Base-by-base conservation (phyloP, 192 early-diverging fungal species). In the Diversispora epigaea region DNA sequence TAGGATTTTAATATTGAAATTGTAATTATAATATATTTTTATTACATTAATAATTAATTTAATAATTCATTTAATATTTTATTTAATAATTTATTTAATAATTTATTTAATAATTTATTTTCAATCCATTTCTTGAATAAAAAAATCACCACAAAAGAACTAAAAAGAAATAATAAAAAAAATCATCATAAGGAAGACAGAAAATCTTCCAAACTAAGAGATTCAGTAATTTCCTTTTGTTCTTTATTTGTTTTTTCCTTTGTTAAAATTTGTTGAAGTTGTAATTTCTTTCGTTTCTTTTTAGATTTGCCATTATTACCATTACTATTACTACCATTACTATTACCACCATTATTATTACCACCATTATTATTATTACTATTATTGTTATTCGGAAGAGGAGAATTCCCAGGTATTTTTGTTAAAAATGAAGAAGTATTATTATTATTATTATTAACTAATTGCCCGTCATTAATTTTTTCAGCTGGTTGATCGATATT, bases 261-360 rank as follows among this genome's bases (percentile, higher is more conserved):
- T 6, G 62, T 40, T n/a, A 64, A 41, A 44, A 64, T 44, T n/a
- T 64, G 62, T 14, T 64, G 43, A 64, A 64, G 62, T 43, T 64
- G 62, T 15, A n/a, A 44, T 64, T 64, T 64, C 40, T 64, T 39
- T 43, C 44, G 25, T 44, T 64, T 64, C 7, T 64, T 64, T 40
- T 64, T 64, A 44, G 39, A n/a, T 7, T 64, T 64, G n/a, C 44
- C 44, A 9, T 8, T 41, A 8, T 44, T 6, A 9, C 12, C 14
- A 44, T 6, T 8, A 14, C 14, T 54, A 17, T 64, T 32, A 3
- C 43, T n/a, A 17, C 7, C 1, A 40, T n/a, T 41, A 6, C 6
- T n/a, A n/a, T 44, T 64, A 17, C 12, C 8, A 32, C 25, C 25
- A 32, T 41, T 41, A 9, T 8, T 41, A 8, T 44, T n/a, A 17